Base-by-base conservation (phyloP, 495 filamentous ascomycete species). In the Paragyromitra xinjiangensis region DNA sequence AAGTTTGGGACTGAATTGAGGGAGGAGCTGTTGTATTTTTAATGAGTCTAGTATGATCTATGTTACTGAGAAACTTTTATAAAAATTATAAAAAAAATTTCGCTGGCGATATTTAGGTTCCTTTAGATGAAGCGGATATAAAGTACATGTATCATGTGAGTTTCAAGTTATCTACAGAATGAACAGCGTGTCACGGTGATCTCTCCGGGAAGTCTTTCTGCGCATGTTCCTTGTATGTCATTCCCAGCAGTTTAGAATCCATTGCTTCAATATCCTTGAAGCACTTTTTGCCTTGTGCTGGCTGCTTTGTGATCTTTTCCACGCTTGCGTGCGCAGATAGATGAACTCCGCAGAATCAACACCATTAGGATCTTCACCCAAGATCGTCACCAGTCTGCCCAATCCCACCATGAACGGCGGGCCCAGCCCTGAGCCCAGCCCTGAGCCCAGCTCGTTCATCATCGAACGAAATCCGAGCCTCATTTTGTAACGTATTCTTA, bases 381-480 rank as follows among this genome's bases (percentile, higher is more conserved):
- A 62, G 68, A 71, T 71, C 68, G 68, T 62, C 68, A 40, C 42
- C 16, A 26, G 68, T 51, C n/a, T 71, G n/a, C 29, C 56, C 56
- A 71, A 71, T 71, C 56, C 42, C 42, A 14, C 29, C 14, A 22
- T 7, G 42, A 50, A 42, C 42, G 44, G 44, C 6, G 68, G n/a
- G 29, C 29, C 29, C 4, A 34, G 26, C 44, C 61, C 37, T 26
- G 19, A 70, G 29, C 29, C 29, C 4, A 34, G 26, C 44, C 61
- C 37, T 26, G 19, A 70, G 67, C 44, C 68, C 24, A 70, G 14
- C 8, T 70, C 16, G 39, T 29, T 19, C 29, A 29, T 44, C 40
- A 68, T 68, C 63, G 71, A 74, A 69, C 64, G 29, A 39, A 44
- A 74, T 74, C 64, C 29, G 71, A 74, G 71, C 71, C 71, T 69